These are phyloP conservation scores for Spongispora temasekensis DNA, from an alignment of 1,284 basidiomycete species.

Conservation along the genomic window DNA sequence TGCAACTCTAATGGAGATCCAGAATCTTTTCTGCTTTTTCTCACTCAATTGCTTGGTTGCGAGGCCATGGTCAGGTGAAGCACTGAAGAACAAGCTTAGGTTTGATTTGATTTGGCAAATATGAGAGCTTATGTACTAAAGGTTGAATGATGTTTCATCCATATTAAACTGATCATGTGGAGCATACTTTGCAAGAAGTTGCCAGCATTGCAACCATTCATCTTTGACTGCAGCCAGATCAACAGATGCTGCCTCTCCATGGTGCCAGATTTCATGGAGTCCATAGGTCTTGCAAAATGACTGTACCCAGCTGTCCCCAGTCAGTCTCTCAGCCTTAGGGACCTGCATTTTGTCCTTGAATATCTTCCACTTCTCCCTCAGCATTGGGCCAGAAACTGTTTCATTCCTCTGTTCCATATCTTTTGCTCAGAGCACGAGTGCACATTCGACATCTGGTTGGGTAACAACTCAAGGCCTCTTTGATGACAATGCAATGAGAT, in stretches of 20 bases:
- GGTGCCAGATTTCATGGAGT: no score
- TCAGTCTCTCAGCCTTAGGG: no score
- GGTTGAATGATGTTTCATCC: not conserved
- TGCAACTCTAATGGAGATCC: not conserved
- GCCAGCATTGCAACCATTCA: not conserved
- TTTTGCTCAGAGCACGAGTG: no score
- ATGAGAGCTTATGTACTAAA: not conserved
- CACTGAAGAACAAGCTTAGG: not conserved
- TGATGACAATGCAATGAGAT: no score
- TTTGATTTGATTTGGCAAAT: not conserved
- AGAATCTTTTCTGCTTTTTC: not conserved
- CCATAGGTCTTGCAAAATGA: no score
- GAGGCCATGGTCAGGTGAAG: not conserved
- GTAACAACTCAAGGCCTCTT: no score
- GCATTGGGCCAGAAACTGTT: no score
- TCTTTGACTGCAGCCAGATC: not conserved
- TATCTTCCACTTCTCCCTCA: not conserved
- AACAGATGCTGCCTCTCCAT: conserved; percentile 1
- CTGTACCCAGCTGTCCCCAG: no score
- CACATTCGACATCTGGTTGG: no score
- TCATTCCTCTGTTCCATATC: not conserved
- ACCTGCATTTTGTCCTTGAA: not conserved
- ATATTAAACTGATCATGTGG: no score
- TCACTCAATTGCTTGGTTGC: not conserved
- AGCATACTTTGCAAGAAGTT: no score